These are phyloP conservation scores for Cladophialophora exuberans DNA, from an alignment of 2,329 filamentous ascomycete species.

Conservation along the genomic window DNA sequence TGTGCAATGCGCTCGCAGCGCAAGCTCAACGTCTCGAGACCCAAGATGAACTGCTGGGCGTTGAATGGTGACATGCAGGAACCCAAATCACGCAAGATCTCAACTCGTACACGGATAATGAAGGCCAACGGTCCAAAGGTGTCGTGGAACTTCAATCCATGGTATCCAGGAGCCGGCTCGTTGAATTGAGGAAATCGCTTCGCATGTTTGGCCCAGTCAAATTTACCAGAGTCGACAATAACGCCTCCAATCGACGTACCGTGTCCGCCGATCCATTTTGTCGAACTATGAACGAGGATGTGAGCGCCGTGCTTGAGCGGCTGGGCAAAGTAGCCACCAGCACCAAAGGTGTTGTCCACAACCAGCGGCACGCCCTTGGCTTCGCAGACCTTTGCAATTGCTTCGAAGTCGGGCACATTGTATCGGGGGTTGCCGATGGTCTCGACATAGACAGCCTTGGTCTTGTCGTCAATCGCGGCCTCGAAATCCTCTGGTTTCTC, in stretches of 20 bases:
- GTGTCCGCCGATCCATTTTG: constrained; percentile 92
- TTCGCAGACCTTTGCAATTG: constrained; percentile 77
- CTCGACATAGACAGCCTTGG: constrained; percentile 85
- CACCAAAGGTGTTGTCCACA: constrained; percentile 88
- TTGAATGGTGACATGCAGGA: constrained; percentile 84
- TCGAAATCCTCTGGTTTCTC: constrained; percentile 70
- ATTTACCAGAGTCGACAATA: constrained; percentile 81
- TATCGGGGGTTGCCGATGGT: constrained; percentile 87
- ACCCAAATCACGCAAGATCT: constrained; percentile 86
- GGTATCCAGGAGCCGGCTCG: constrained; percentile 85
- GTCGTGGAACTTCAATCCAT: constrained; percentile 92
- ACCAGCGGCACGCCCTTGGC: constrained; percentile 65
- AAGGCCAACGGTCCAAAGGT: constrained; percentile 83
- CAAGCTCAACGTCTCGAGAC: constrained; percentile 86
- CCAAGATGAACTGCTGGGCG: constrained; percentile 87
- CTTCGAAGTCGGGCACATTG: constrained; percentile 84
- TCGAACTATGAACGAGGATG: constrained; percentile 86
- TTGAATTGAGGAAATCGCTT: constrained; percentile 90
- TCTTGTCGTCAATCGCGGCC: constrained; percentile 81
- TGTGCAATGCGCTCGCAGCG: constrained; percentile 82
- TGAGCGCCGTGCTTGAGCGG: constrained; percentile 86
- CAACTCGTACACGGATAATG: constrained; percentile 82
- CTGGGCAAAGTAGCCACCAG: constrained; percentile 79
- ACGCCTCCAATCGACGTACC: constrained; percentile 81
- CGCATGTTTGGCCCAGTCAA: constrained; percentile 81